Conservation (phyloP, 2,329 filamentous ascomycete genomes). For the Ilyonectria robusta region DNA sequence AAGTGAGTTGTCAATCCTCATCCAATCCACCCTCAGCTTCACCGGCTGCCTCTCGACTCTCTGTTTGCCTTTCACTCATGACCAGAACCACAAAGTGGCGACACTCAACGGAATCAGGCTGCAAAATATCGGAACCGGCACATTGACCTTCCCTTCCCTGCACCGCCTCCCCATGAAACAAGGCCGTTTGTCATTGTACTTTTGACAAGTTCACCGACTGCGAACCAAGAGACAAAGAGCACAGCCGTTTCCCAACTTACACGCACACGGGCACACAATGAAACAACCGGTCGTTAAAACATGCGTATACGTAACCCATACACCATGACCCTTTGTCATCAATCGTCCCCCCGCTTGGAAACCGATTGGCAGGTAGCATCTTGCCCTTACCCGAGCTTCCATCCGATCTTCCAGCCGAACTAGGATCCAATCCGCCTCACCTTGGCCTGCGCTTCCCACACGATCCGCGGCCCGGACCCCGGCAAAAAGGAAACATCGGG, state of each 20-base stretch:
- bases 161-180: not conserved
- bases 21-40: not conserved
- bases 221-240: not conserved
- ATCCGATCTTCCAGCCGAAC: conserved; percentile 27
- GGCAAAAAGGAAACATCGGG: not conserved
- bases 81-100: not conserved
- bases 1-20: not conserved
- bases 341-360: not conserved
- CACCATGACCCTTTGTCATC: not conserved
- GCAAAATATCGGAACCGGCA: not conserved
- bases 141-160: not conserved
- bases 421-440: conserved; percentile 17
- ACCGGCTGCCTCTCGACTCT: not conserved
- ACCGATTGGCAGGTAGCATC: not conserved
- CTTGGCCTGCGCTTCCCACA: conserved; percentile 11
- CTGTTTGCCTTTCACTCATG: not conserved
- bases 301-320: not conserved
- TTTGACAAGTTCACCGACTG: not conserved
- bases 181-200: not conserved
- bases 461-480: conserved; percentile 17
- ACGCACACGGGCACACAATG: not conserved
- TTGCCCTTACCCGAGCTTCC: conserved; percentile 8
- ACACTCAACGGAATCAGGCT: not conserved
- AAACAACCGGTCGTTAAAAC: not conserved
- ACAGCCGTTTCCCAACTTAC: not conserved